phyloP scores from a whole-genome alignment of 2,329 filamentous ascomycete genomes.

The Cercospora nicotianae region DNA sequence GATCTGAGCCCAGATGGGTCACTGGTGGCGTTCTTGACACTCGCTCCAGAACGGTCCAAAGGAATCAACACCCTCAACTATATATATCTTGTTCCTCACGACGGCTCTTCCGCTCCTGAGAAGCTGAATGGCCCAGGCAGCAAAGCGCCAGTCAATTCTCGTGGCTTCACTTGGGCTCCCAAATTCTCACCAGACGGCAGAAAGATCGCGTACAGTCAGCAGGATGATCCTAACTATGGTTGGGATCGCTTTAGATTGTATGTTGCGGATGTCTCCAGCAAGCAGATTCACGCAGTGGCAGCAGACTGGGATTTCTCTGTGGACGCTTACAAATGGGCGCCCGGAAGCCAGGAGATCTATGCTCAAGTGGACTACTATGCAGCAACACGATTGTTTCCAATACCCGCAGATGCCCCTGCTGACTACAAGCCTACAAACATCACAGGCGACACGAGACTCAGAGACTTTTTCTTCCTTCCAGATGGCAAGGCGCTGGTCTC shows the following conservation, averaged over 20 bases:
- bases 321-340: constrained; percentile 25
- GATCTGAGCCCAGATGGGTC: constrained; percentile 31
- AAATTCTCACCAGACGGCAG: constrained; percentile 29
- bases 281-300: constrained; percentile 26
- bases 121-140: constrained; percentile 31
- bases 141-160: constrained; percentile 27
- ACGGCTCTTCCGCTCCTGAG: constrained; percentile 29
- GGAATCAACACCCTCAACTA: constrained; percentile 31
- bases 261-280: constrained; percentile 27
- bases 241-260: constrained; percentile 31
- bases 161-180: constrained; percentile 27
- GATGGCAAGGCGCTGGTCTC: constrained; percentile 26
- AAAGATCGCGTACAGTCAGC: constrained; percentile 29
- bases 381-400: constrained; percentile 29
- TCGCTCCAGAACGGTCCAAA: constrained; percentile 31
- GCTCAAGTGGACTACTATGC: constrained; percentile 28
- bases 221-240: constrained; percentile 30
- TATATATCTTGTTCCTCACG: constrained; percentile 32
- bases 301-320: constrained; percentile 28
- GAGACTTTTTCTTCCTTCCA: constrained; percentile 30
- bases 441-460: constrained; percentile 29
- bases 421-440: constrained; percentile 28
- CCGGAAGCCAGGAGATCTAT: constrained; percentile 25
- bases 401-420: constrained; percentile 28
- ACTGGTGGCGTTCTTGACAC: constrained; percentile 30